phyloP scores from a whole-genome alignment of 2,329 filamentous ascomycete species.

The Cladosporium sp. region DNA sequence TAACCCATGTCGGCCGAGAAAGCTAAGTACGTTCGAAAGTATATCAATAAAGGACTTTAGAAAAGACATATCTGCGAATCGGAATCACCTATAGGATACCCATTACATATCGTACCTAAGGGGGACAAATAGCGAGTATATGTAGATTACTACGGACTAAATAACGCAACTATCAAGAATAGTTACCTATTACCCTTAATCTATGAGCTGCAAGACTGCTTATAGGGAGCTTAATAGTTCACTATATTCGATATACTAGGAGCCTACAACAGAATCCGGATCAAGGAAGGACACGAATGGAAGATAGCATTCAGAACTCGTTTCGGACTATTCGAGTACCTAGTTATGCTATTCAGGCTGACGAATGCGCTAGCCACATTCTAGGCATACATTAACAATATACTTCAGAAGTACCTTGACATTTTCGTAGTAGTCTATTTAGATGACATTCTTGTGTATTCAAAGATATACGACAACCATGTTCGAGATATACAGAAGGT shows the following conservation, averaged over 20 bases:
- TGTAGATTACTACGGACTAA: not conserved
- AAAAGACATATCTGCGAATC: not conserved
- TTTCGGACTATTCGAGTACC: conserved; percentile 39
- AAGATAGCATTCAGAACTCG: conserved; percentile 33
- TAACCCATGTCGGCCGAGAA: not conserved
- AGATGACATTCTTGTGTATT: conserved; percentile 30
- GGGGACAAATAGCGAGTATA: not conserved
- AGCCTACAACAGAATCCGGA: conserved; percentile 5
- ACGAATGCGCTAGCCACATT: conserved; percentile 18
- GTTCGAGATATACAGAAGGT: conserved; percentile 4
- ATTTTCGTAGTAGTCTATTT: conserved; percentile 27
- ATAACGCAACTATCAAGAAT: conserved; percentile 10
- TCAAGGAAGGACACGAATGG: not conserved
- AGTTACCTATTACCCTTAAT: conserved; percentile 1
- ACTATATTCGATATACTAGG: conserved; percentile 2
- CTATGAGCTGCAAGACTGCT: not conserved
- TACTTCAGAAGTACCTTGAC: conserved; percentile 27
- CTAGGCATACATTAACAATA: conserved; percentile 25
- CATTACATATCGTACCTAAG: not conserved
- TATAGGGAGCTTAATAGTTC: conserved; percentile 7
- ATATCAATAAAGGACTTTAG: not conserved
- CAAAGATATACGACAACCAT: conserved; percentile 18
- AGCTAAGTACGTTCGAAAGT: not conserved
- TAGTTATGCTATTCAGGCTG: conserved; percentile 34
- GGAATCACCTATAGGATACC: not conserved